Conservation (phyloP, 1,284 basidiomycete genomes). For the Irpex lacteus region DNA sequence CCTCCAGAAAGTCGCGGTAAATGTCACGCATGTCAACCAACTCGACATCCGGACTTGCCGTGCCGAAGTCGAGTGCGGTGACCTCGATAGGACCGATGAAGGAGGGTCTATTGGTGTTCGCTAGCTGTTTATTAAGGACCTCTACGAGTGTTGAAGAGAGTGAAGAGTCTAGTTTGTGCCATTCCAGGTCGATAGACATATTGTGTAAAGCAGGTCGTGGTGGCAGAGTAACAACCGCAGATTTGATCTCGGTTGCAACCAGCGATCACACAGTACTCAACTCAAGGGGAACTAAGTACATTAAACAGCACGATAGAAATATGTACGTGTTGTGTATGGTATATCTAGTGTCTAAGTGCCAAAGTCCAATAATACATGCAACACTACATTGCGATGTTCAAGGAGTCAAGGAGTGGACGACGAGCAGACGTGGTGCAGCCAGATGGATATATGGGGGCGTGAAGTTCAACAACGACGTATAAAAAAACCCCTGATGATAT, state of each 20-base stretch:
- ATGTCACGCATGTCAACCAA: slow-evolving; percentile 92
- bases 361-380: neutral
- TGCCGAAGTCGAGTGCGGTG: slow-evolving; percentile 86
- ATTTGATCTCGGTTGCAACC: neutral
- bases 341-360: neutral
- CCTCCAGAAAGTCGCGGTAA: slow-evolving; percentile 89
- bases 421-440: neutral
- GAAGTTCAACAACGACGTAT: neutral
- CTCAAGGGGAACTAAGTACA: neutral
- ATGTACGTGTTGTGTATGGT: neutral
- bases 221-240: neutral
- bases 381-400: no score
- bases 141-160: slow-evolving; percentile 73
- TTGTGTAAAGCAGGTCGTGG: neutral
- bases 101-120: slow-evolving; percentile 71
- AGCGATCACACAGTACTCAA: no score
- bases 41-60: slow-evolving; percentile 80
- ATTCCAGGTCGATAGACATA: slow-evolving; percentile 83
- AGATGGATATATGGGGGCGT: neutral
- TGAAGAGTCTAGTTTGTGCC: slow-evolving; percentile 68
- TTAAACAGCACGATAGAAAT: neutral
- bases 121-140: slow-evolving; percentile 79
- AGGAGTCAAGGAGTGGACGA: no score
- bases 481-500: neutral
- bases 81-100: slow-evolving; percentile 93